Percentiles rank a stretch among this genome's conserved stretches.
Conservation (phyloP, 1,284 basidiomycete species). For the Leccinum subfulvum region DNA sequence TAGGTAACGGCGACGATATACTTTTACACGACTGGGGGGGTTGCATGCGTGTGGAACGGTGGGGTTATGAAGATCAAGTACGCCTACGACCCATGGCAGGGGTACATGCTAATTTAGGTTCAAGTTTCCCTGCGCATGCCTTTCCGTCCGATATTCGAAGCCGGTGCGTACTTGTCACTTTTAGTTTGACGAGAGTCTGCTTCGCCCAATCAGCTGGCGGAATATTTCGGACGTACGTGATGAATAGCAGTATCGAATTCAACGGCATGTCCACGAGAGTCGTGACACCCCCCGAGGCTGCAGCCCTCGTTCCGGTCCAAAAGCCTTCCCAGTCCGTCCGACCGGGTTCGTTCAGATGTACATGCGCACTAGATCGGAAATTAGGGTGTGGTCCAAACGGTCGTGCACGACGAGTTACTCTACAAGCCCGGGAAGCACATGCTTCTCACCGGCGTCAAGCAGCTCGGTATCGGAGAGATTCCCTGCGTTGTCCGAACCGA, state of each 20-base stretch:
- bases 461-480: slow-evolving; percentile 38
- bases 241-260: slow-evolving; percentile 53
- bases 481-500: slow-evolving; percentile 29
- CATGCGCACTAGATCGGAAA: slow-evolving; percentile 64
- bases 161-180: too few species aligned
- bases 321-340: slow-evolving; percentile 94
- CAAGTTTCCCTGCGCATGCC: slow-evolving; percentile 65
- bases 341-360: slow-evolving; percentile 92
- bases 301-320: slow-evolving; percentile 84
- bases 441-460: slow-evolving; percentile 62
- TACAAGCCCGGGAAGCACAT: slow-evolving; percentile 82
- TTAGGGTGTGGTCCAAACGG: background rate
- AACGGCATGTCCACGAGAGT: slow-evolving; percentile 94
- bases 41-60: slow-evolving; percentile 83
- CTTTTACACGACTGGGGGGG: slow-evolving; percentile 72
- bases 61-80: slow-evolving; percentile 74
- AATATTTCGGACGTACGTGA: too few species aligned
- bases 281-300: slow-evolving; percentile 86
- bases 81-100: slow-evolving; percentile 19
- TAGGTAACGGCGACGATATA: slow-evolving; percentile 85
- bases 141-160: slow-evolving; percentile 66
- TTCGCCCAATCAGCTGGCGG: too few species aligned
- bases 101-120: slow-evolving; percentile 15
- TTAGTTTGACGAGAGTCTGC: too few species aligned
- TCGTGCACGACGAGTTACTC: slow-evolving; percentile 19